Evolutionary conservation across 73 alveolate genomes (phyloP).

Genomic region (Paramecium sexaurelia): DNA sequence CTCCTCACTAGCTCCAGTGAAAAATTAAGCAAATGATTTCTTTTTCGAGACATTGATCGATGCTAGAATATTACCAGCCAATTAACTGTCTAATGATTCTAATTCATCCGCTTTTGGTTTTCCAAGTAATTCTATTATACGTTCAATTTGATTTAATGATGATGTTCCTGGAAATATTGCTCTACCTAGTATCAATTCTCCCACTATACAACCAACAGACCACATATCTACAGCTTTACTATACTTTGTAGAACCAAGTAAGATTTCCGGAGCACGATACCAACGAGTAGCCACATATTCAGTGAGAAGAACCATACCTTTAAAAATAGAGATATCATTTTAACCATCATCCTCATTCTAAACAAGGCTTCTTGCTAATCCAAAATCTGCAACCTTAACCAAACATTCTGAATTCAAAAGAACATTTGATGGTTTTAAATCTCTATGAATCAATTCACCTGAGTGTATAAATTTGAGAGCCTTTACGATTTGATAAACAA

Average conservation of each 20-base stretch:
- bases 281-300: conserved; percentile 97
- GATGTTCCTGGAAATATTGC: conserved; percentile 89
- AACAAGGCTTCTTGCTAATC: conserved; percentile 87
- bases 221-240: conserved; percentile 95
- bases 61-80: conserved; percentile 81
- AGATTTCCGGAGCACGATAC: conserved; percentile 95
- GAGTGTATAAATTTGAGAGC: conserved; percentile 83
- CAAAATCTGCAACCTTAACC: conserved; percentile 91
- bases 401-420: conserved; percentile 88
- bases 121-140: conserved; percentile 81
- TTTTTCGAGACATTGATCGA: conserved; percentile 74
- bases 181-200: conserved; percentile 81
- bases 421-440: conserved; percentile 91
- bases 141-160: conserved; percentile 78
- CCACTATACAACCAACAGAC: conserved; percentile 93
- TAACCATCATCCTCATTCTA: conserved; percentile 78
- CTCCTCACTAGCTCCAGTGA: conserved; percentile 79
- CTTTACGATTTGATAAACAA: conserved; percentile 84
- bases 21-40: conserved; percentile 73
- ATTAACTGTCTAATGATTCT: conserved; percentile 76
- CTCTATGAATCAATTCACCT: conserved; percentile 78
- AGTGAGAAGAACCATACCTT: conserved; percentile 76
- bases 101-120: conserved; percentile 84
- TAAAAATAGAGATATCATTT: neutral
- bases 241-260: conserved; percentile 88